A percentile compares a stretch with the other conserved stretches of the same genome.
phyloP scores from a whole-genome alignment of 768 basidiomycete genomes.

The Rubroboletus pulcherrimus region DNA sequence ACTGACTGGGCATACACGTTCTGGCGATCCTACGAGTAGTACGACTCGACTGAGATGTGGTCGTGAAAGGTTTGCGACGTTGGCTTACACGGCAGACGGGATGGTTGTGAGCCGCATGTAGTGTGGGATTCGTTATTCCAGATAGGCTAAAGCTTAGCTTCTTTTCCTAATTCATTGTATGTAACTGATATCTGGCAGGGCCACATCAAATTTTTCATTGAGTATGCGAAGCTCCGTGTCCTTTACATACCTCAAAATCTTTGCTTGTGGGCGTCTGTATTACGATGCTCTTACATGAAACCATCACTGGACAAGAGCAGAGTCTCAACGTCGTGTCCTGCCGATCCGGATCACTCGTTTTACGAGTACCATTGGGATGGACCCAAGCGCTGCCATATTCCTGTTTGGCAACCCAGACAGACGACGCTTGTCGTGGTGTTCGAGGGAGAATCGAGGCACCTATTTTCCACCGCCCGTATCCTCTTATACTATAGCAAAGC shows the following conservation, averaged over 20 bases:
- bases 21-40: too few relatives aligned
- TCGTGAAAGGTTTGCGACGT: too few relatives aligned
- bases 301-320: constrained; percentile 19
- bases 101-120: too few relatives aligned
- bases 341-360: constrained; percentile 10
- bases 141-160: too few relatives aligned
- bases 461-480: constrained; percentile 21
- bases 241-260: neutral
- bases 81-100: too few relatives aligned
- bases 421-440: constrained; percentile 22
- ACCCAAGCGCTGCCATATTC: constrained; percentile 18
- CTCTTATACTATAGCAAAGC: constrained; percentile 15
- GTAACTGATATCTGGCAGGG: too few relatives aligned
- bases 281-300: constrained; percentile 17
- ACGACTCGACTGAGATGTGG: too few relatives aligned
- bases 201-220: neutral
- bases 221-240: neutral
- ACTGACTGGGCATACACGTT: too few relatives aligned
- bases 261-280: neutral
- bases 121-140: too few relatives aligned
- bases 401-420: constrained; percentile 23
- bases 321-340: constrained; percentile 3
- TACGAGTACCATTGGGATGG: constrained; percentile 24
- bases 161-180: too few relatives aligned
- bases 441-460: constrained; percentile 17